A percentile compares a stretch with the other conserved stretches of the same genome.
phyloP scores from a whole-genome alignment of 169 alveolate genomes.

The Fabrea salina region DNA sequence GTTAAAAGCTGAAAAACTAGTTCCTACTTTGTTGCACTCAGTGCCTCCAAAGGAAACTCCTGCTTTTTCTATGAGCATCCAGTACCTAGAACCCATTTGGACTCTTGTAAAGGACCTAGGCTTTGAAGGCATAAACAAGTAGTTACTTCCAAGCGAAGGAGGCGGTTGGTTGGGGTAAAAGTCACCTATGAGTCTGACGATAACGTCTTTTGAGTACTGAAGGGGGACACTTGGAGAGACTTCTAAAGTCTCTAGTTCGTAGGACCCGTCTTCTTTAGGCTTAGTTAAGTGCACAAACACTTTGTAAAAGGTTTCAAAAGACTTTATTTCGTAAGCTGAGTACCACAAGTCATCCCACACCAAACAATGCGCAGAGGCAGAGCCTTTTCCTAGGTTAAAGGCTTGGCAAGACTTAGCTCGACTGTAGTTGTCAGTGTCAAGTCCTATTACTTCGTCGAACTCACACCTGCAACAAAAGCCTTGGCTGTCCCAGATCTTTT shows the following conservation, averaged over 20 bases:
- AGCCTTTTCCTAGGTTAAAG: constrained; percentile 28
- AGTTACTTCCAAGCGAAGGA: constrained; percentile 31
- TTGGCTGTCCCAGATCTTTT: constrained; percentile 41
- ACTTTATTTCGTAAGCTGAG: constrained; percentile 40
- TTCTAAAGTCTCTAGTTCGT: not conserved
- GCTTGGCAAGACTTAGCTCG: constrained; percentile 40
- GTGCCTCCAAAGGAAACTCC: constrained; percentile 43
- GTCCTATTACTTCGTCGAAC: not conserved
- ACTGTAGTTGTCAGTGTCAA: not conserved
- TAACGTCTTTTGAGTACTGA: constrained; percentile 7
- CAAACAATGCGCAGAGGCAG: constrained; percentile 54
- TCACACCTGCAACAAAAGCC: constrained; percentile 62
- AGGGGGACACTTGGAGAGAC: constrained; percentile 28
- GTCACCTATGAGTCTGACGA: constrained; percentile 54
- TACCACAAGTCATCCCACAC: constrained; percentile 43
- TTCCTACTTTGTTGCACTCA: constrained; percentile 60
- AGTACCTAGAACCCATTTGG: constrained; percentile 1
- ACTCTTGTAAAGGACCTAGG: constrained; percentile 33
- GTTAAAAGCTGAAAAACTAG: constrained; percentile 46
- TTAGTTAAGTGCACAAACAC: constrained; percentile 28
- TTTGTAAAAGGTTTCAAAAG: constrained; percentile 33
- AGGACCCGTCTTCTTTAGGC: constrained; percentile 13
- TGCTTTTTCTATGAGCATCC: constrained; percentile 46
- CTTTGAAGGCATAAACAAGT: constrained; percentile 35
- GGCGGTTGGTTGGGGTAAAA: constrained; percentile 43